Evolutionary conservation across 2,329 filamentous ascomycete species (phyloP).

Genomic region (Aspergillus sp.): DNA sequence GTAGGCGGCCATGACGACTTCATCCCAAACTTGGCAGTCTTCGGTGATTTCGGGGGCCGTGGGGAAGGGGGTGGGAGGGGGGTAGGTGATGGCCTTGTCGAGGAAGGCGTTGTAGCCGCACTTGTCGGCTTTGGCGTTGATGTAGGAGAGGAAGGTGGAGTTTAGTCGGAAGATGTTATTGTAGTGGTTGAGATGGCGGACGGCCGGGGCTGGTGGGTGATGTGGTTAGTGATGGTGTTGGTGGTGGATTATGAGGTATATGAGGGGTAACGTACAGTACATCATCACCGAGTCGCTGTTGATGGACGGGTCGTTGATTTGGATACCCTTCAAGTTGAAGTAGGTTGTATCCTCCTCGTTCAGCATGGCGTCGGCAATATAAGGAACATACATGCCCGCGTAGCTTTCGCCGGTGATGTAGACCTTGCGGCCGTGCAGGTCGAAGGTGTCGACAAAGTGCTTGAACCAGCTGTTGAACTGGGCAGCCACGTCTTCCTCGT

Average conservation of each 20-base stretch:
- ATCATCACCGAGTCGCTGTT: conserved; percentile 55
- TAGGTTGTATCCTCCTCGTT: conserved; percentile 66
- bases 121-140: conserved; percentile 42
- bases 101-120: conserved; percentile 50
- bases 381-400: conserved; percentile 68
- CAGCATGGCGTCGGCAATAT: conserved; percentile 73
- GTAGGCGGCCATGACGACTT: conserved; percentile 56
- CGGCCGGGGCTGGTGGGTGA: conserved; percentile 34
- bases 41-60: conserved; percentile 48
- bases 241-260: conserved; percentile 3
- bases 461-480: conserved; percentile 78
- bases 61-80: conserved; percentile 64
- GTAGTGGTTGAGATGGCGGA: conserved; percentile 46
- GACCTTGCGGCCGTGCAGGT: conserved; percentile 66
- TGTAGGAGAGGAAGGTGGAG: conserved; percentile 39
- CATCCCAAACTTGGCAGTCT: conserved; percentile 60
- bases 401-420: conserved; percentile 76
- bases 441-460: conserved; percentile 72
- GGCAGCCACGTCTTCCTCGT: conserved; percentile 67
- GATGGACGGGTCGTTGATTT: conserved; percentile 72
- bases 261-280: conserved; percentile 38
- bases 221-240: not conserved
- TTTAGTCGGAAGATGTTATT: conserved; percentile 47
- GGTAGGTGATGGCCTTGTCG: conserved; percentile 60
- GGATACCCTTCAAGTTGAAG: conserved; percentile 67